These are phyloP conservation scores for Colletotrichum orchidophilum DNA, from an alignment of 2,329 filamentous ascomycete species.

Conservation along the genomic window DNA sequence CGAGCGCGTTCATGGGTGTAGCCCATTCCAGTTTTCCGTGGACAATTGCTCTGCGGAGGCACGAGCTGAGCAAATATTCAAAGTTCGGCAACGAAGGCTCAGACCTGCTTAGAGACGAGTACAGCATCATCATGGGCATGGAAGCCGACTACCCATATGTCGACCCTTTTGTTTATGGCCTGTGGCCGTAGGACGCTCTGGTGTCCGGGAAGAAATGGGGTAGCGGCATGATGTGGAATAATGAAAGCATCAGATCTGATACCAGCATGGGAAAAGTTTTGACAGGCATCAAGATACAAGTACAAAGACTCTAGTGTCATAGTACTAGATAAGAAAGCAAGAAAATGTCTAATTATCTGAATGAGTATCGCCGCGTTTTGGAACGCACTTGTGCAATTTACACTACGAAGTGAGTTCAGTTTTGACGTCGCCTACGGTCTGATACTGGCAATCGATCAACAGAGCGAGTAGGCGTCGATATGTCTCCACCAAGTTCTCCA, in stretches of 20 bases:
- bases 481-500: neutral
- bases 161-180: conserved; percentile 41
- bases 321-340: neutral
- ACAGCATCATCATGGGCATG: conserved; percentile 45
- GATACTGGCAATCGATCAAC: neutral
- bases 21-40: conserved; percentile 45
- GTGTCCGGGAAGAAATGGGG: too few relatives aligned
- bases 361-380: neutral
- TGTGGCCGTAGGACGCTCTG: conserved; percentile 40
- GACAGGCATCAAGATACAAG: neutral
- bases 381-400: neutral
- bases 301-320: neutral
- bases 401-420: neutral
- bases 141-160: conserved; percentile 41
- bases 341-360: neutral
- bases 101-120: conserved; percentile 43
- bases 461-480: conserved; percentile 1
- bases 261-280: neutral
- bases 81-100: conserved; percentile 41
- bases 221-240: neutral
- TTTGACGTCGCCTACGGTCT: conserved; percentile 13
- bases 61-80: conserved; percentile 42
- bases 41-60: conserved; percentile 44
- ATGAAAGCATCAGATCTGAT: neutral
- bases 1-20: conserved; percentile 45